Base-by-base conservation (phyloP, 23 red algal species). In the Gracilaria gracilis region DNA sequence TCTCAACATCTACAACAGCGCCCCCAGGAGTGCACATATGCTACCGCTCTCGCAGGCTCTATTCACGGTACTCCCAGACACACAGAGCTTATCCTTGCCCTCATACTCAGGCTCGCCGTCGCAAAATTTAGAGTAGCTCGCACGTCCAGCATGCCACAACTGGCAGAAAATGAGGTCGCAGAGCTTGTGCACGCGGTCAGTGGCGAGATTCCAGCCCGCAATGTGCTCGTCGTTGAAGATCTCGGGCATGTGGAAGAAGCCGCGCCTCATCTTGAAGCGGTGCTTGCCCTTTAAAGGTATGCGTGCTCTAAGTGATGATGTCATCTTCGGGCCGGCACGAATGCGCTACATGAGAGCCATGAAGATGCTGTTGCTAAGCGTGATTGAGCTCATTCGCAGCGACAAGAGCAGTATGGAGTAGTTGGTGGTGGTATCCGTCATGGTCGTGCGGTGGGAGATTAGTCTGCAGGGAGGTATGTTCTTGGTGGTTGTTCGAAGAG, bases 81-180 rank as follows among this genome's bases (percentile, higher is more conserved):
- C 94, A 23, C 58, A 21, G 7, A 86, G 62, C 33, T 69, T 74
- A 19, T 33, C 38, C 17, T 85, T 33, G n/a, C 81, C 87, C 21
- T 91, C 90, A 19, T 67, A 77, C 25, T 72, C 87, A 0, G 40
- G 44, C 53, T 64, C 64, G 3, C 87, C 87, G 16, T 90, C 85
- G 36, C 85, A 80, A 53, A 97, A 93, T 21, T 71, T 82, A 13
- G 88, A 82, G 67, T 97, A 89, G 31, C 82, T 79, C 5, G 74
- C 75, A 35, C 95, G 85, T 9, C 95, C 95, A 39, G 81, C 66
- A 59, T 97, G 95, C 95, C 95, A 97, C 38, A 97, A 67, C 61
- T 97, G 95, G 57, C 84, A 93, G 36, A 93, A 97, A 28, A 97
- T 97, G 1, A 38, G 42, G 19, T 89, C 95, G 23, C 71, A 89